Conservation (phyloP, 495 filamentous ascomycete species). For the Penicillium paradoxum region DNA sequence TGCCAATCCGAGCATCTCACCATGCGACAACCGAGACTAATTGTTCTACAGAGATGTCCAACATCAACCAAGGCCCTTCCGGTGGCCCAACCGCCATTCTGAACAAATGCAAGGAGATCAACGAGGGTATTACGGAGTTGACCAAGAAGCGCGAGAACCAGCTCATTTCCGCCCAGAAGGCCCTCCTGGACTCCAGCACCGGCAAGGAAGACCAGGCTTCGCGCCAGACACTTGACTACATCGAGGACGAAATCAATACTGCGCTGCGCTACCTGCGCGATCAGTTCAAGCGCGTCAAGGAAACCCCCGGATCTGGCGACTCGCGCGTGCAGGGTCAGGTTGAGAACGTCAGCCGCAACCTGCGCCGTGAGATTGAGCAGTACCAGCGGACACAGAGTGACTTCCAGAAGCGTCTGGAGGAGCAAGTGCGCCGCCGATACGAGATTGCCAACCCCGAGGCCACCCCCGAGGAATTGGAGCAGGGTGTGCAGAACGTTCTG, state of each 20-base stretch:
- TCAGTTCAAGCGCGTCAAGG: conserved; percentile 73
- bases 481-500: conserved; percentile 66
- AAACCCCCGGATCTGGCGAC: conserved; percentile 65
- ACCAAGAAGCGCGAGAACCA: conserved; percentile 35
- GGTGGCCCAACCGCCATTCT: conserved; percentile 68
- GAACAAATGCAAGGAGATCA: conserved; percentile 75
- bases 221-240: conserved; percentile 50
- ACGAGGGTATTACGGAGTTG: conserved; percentile 57
- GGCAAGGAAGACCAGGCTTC: conserved; percentile 40
- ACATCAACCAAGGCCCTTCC: conserved; percentile 45
- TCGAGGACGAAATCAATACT: conserved; percentile 77
- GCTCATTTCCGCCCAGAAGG: conserved; percentile 37
- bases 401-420: conserved; percentile 71
- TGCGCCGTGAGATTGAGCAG: conserved; percentile 70
- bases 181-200: conserved; percentile 41
- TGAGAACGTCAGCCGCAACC: conserved; percentile 67
- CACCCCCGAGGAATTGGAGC: conserved; percentile 70
- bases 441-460: conserved; percentile 84
- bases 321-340: conserved; percentile 71
- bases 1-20: conserved; percentile 11
- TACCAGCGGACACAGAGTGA: conserved; percentile 74
- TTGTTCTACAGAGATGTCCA: conserved; percentile 58
- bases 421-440: conserved; percentile 82
- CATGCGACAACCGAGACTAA: conserved; percentile 6
- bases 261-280: conserved; percentile 69